These are phyloP conservation scores for Dipteronia sinensis DNA, from an alignment of 345 rosid genomes.

Conservation along the genomic window DNA sequence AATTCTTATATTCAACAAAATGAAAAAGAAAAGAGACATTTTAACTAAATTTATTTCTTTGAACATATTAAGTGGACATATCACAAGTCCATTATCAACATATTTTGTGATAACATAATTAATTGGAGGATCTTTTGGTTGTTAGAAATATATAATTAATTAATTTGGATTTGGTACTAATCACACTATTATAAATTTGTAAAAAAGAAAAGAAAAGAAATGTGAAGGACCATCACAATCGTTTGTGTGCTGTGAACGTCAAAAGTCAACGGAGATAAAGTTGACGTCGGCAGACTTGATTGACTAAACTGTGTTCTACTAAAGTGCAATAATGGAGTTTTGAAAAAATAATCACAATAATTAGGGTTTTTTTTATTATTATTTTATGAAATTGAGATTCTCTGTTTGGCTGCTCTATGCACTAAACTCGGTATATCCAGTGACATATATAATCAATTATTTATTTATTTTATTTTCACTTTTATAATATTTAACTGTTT, in stretches of 20 bases:
- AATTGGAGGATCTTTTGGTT: neutral
- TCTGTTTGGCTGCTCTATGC: too few relatives aligned
- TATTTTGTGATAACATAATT: neutral
- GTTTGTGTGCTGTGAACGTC: neutral
- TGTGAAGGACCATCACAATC: neutral
- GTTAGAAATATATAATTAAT: neutral
- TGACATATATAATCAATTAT: too few relatives aligned
- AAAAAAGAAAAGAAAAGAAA: neutral
- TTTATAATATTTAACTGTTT: too few relatives aligned
- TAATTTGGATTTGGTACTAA: neutral
- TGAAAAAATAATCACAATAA: too few relatives aligned
- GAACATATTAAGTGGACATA: too few relatives aligned
- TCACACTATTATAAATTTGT: neutral
- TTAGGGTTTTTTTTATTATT: too few relatives aligned
- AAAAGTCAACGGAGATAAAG: neutral
- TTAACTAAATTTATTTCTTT: neutral
- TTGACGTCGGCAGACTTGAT: conserved; percentile 10
- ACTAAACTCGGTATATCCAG: too few relatives aligned
- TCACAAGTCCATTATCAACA: neutral
- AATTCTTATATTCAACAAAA: too few relatives aligned
- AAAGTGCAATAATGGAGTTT: neutral
- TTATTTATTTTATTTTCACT: too few relatives aligned
- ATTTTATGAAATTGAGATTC: too few relatives aligned
- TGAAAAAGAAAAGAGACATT: neutral
- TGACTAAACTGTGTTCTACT: neutral